Evolutionary conservation across 352 stramenopile species (phyloP).

Genomic region (Phytophthora pisi): DNA sequence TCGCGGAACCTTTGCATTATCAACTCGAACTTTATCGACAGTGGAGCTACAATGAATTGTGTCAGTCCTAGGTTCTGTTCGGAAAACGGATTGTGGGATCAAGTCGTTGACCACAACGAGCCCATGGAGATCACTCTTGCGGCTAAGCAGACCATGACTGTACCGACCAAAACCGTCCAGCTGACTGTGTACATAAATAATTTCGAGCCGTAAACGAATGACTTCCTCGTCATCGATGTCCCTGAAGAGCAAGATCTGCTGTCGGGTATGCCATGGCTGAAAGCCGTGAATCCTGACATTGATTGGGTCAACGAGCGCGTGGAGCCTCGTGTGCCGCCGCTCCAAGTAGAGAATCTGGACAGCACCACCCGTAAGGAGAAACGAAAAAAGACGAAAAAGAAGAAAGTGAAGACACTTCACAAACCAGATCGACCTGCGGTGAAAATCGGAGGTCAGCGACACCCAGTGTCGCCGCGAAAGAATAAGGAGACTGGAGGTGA

Average conservation of each 20-base stretch:
- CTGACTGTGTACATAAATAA: slow-evolving; percentile 15
- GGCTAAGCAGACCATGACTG: slow-evolving; percentile 10
- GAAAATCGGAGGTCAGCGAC: neutral
- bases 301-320: slow-evolving; percentile 13
- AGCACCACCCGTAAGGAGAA: neutral
- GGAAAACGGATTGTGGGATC: neutral
- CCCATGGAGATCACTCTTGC: slow-evolving; percentile 14
- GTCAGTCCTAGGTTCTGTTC: slow-evolving; percentile 17
- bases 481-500: neutral
- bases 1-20: slow-evolving; percentile 7
- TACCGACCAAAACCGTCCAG: neutral
- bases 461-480: neutral
- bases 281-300: slow-evolving; percentile 17
- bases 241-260: slow-evolving; percentile 16
- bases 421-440: no score
- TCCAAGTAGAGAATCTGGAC: neutral
- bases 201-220: slow-evolving; percentile 9
- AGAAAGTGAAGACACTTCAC: neutral
- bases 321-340: no score
- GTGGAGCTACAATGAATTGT: slow-evolving; percentile 15
- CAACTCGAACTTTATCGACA: slow-evolving; percentile 29
- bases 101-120: slow-evolving; percentile 10
- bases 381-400: neutral
- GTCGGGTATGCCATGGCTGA: slow-evolving; percentile 19
- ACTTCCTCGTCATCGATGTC: slow-evolving; percentile 17